Evolutionary conservation across 495 filamentous ascomycete genomes (phyloP).

Genomic region (Staphylotrichum tortipilum): DNA sequence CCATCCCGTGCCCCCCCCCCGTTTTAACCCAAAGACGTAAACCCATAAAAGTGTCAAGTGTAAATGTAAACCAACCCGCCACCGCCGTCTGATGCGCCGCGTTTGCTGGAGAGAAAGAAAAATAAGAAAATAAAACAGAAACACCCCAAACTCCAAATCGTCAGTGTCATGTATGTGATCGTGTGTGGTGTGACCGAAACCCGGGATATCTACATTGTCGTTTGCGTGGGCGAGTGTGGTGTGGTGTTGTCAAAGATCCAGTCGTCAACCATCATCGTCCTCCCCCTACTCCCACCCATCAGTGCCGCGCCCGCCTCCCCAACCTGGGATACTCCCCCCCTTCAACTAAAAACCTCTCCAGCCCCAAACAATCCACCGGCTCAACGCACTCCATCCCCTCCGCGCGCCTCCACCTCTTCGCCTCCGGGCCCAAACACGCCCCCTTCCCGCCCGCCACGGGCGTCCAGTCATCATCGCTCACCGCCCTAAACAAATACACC

Average conservation of each 20-base stretch:
- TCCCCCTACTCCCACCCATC: too few species aligned
- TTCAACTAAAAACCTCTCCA: slow-evolving; percentile 36
- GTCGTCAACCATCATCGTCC: not conserved
- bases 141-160: too few species aligned
- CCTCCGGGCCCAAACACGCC: not conserved
- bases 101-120: too few species aligned
- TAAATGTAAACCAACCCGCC: too few species aligned
- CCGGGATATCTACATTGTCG: slow-evolving; percentile 8
- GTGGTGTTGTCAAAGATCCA: not conserved
- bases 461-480: slow-evolving; percentile 36
- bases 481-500: slow-evolving; percentile 35
- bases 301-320: too few species aligned
- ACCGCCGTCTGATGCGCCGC: too few species aligned
- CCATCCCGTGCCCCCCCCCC: not conserved
- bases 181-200: too few species aligned
- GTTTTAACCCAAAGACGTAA: slow-evolving; percentile 1
- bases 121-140: too few species aligned
- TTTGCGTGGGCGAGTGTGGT: too few species aligned
- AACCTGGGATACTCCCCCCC: slow-evolving; percentile 33
- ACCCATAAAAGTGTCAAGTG: not conserved
- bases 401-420: not conserved
- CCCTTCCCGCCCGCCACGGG: slow-evolving; percentile 14
- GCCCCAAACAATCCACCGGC: slow-evolving; percentile 32
- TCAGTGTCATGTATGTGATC: too few species aligned
- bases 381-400: slow-evolving; percentile 11